These are phyloP conservation scores for Pseudogymnoascus sp. DNA, from an alignment of 2,329 filamentous ascomycete genomes.

Conservation along the genomic window DNA sequence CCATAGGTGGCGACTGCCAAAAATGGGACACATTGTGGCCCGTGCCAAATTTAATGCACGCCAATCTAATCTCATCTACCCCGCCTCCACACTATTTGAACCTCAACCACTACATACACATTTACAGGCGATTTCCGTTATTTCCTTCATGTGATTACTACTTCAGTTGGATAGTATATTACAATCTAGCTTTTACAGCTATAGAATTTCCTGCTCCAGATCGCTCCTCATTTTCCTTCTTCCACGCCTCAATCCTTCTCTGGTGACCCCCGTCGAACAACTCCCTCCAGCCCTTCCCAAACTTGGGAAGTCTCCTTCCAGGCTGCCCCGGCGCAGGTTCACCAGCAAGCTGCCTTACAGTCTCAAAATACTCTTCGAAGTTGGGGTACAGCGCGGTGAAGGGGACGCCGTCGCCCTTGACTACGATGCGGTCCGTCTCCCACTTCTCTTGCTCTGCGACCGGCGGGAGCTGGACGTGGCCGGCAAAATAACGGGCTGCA, in stretches of 20 bases:
- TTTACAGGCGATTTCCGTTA: not conserved
- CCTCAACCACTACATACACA: not conserved
- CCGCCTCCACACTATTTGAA: not conserved
- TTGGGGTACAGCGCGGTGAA: slow-evolving; percentile 51
- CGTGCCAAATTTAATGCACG: not conserved
- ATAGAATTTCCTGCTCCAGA: not conserved
- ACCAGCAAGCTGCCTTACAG: slow-evolving; percentile 42
- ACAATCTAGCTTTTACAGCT: not conserved
- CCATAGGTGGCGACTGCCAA: not conserved
- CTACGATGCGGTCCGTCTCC: slow-evolving; percentile 48
- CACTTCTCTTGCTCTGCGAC: slow-evolving; percentile 44
- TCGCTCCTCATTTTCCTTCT: slow-evolving; percentile 37
- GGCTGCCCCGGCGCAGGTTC: slow-evolving; percentile 26
- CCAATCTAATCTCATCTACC: not conserved
- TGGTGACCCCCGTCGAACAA: slow-evolving; percentile 49
- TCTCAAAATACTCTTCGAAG: slow-evolving; percentile 60
- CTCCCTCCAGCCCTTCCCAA: slow-evolving; percentile 40
- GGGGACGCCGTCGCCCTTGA: slow-evolving; percentile 47
- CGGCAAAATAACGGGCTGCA: slow-evolving; percentile 51
- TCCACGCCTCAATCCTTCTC: slow-evolving; percentile 52
- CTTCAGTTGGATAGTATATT: not conserved
- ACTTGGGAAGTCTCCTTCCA: slow-evolving; percentile 31
- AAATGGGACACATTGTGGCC: not conserved
- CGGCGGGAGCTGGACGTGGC: slow-evolving; percentile 44
- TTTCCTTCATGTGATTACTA: not conserved